Percentiles rank a stretch among this genome's conserved stretches.
phyloP scores from a whole-genome alignment of 2,329 filamentous ascomycete species.

The Aspergillus unguis region DNA sequence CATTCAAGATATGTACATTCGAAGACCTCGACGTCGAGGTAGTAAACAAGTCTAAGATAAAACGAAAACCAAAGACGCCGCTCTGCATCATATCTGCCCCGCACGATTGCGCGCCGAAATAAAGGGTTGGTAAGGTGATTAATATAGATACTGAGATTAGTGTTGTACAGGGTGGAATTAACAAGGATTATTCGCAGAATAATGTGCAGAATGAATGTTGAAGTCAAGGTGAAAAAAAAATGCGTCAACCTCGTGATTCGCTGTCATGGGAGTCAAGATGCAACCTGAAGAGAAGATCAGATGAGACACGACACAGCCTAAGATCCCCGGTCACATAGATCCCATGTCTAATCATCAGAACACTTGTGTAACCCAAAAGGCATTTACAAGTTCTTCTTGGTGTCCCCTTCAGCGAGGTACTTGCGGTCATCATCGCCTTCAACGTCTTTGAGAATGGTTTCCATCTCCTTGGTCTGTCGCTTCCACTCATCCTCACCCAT shows the following conservation, averaged over 20 bases:
- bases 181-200: background rate
- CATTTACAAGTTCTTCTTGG: conserved; percentile 38
- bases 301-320: background rate
- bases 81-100: background rate
- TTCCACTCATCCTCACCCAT: conserved; percentile 79
- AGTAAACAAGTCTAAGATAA: background rate
- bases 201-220: background rate
- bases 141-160: conserved; percentile 14
- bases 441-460: conserved; percentile 71
- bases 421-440: conserved; percentile 54
- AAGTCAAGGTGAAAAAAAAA: conserved; percentile 1
- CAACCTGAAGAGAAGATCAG: background rate
- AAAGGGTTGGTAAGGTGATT: conserved; percentile 3
- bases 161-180: conserved; percentile 15
- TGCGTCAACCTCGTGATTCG: conserved; percentile 18
- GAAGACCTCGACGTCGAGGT: background rate
- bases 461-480: conserved; percentile 71
- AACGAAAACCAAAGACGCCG: background rate
- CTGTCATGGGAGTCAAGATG: background rate
- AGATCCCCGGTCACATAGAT: too few relatives aligned
- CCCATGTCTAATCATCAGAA: too few relatives aligned
- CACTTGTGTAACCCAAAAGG: background rate
- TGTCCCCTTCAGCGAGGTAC: conserved; percentile 34
- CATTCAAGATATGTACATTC: conserved; percentile 10
- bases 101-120: conserved; percentile 6